A percentile compares a stretch with the other conserved stretches of the same genome.
Conservation (phyloP, 179 eudicot genomes). For the Drosera spatulata region DNA sequence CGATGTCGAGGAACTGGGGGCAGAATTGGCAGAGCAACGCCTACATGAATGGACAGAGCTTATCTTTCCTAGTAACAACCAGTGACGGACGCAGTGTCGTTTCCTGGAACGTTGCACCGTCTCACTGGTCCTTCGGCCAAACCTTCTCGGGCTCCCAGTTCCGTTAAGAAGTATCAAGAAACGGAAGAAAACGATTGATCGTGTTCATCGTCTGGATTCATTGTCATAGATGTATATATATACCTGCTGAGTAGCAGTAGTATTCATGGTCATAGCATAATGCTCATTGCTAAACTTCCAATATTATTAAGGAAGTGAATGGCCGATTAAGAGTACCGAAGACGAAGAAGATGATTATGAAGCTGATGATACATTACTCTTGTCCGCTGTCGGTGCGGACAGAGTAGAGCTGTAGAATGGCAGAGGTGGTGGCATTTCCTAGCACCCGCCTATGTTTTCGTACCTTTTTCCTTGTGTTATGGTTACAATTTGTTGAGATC, state of each 20-base stretch:
- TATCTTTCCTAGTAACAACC: slow-evolving; percentile 46
- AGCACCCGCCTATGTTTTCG: too few species aligned
- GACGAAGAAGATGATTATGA: too few species aligned
- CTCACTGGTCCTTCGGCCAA: slow-evolving; percentile 53
- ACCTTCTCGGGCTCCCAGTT: slow-evolving; percentile 56
- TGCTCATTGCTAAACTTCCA: too few species aligned
- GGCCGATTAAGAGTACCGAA: too few species aligned
- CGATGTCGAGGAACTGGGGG: slow-evolving; percentile 72
- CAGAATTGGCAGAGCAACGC: slow-evolving; percentile 74
- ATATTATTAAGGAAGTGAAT: too few species aligned
- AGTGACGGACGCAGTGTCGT: slow-evolving; percentile 39
- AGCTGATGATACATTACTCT: too few species aligned
- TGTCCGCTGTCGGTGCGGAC: too few species aligned
- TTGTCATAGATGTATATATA: too few species aligned
- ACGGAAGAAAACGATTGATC: background rate
- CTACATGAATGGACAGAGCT: slow-evolving; percentile 42
- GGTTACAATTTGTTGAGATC: too few species aligned
- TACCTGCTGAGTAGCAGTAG: background rate
- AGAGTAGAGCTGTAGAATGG: too few species aligned
- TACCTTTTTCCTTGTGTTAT: too few species aligned
- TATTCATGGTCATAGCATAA: background rate
- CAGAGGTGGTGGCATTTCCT: too few species aligned
- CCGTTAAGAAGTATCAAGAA: slow-evolving; percentile 11
- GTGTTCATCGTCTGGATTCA: background rate
- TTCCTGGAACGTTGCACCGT: slow-evolving; percentile 38